Evolutionary conservation across 306 rosid genomes (phyloP).

Genomic region (Ziziphus jujuba): DNA sequence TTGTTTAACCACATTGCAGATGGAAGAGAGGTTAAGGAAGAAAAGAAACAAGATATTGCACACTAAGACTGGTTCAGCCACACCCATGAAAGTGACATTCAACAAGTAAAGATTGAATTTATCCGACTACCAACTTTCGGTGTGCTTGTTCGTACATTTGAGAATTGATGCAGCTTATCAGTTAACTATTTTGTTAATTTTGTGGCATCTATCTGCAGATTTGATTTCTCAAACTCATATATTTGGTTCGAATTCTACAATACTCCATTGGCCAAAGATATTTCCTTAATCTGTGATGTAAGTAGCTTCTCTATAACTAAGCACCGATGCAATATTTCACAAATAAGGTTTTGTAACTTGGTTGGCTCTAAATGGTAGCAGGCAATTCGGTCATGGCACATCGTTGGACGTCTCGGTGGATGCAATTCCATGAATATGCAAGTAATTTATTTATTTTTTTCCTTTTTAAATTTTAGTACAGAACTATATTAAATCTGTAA

Average conservation of each 20-base stretch:
- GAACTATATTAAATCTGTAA: background rate
- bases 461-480: background rate
- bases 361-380: background rate
- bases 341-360: background rate
- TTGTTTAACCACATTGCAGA: constrained; percentile 47
- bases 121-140: background rate
- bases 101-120: constrained; percentile 60
- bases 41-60: constrained; percentile 84
- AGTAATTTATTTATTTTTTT: constrained; percentile 38
- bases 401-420: constrained; percentile 88
- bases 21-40: constrained; percentile 83
- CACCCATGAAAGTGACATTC: constrained; percentile 68
- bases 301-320: constrained; percentile 24
- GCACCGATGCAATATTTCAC: background rate
- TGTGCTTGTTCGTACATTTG: background rate
- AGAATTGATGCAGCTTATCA: background rate
- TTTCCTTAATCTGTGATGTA: constrained; percentile 75
- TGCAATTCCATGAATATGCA: constrained; percentile 97
- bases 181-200: background rate
- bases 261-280: constrained; percentile 71
- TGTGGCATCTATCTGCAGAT: constrained; percentile 36
- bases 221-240: constrained; percentile 76
- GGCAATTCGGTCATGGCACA: constrained; percentile 82
- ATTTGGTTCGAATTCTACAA: constrained; percentile 92
- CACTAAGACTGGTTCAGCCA: constrained; percentile 75